These are phyloP conservation scores for Rhododendron mucronatum DNA, from an alignment of 148 eudicot species.

Conservation along the genomic window DNA sequence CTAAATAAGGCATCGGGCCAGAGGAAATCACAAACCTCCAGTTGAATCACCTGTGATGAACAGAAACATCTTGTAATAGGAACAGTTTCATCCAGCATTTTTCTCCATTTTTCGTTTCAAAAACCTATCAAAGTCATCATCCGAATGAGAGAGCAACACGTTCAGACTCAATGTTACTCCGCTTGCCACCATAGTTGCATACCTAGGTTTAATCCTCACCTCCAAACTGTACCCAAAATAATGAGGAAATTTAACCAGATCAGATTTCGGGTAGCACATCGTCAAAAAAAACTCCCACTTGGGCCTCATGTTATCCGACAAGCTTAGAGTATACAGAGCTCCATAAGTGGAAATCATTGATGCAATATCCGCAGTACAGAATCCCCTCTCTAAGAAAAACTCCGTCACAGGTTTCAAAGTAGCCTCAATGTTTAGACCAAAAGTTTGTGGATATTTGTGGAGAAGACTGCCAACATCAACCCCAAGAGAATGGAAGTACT, in stretches of 20 bases:
- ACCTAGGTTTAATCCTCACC: constrained; percentile 75
- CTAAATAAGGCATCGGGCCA: not conserved
- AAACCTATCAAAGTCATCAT: constrained; percentile 41
- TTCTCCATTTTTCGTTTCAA: constrained; percentile 55
- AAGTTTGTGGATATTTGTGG: constrained; percentile 59
- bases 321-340: constrained; percentile 66
- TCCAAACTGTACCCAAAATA: constrained; percentile 83
- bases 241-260: constrained; percentile 79
- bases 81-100: constrained; percentile 4
- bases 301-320: constrained; percentile 53
- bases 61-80: not conserved
- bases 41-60: not conserved
- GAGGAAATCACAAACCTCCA: not conserved
- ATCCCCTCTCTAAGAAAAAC: constrained; percentile 66
- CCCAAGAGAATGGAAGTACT: constrained; percentile 7
- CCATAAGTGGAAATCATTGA: constrained; percentile 67
- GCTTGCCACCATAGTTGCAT: constrained; percentile 37
- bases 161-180: constrained; percentile 63
- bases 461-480: constrained; percentile 58
- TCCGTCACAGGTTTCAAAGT: constrained; percentile 71
- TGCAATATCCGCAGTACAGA: constrained; percentile 41
- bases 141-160: constrained; percentile 41
- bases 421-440: constrained; percentile 61
- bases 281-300: constrained; percentile 80
- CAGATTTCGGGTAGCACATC: constrained; percentile 58